These are phyloP conservation scores for Brettanomyces bruxellensis DNA, from an alignment of 805 yeast genomes.

Conservation along the genomic window DNA sequence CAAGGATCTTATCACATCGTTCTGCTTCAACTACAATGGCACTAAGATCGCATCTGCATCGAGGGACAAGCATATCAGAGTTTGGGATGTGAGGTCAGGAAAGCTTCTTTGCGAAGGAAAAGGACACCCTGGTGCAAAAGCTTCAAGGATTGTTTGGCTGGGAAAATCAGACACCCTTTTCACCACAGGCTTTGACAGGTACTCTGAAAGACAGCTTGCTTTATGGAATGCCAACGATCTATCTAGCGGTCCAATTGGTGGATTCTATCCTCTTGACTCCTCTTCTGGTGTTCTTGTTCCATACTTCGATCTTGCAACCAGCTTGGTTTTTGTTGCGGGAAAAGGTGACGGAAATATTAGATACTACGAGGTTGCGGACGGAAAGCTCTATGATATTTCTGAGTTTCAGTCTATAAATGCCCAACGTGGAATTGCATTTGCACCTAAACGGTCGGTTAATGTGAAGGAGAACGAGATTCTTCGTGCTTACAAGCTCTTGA, in stretches of 20 bases:
- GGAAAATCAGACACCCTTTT: constrained; percentile 78
- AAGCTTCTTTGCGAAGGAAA: constrained; percentile 72
- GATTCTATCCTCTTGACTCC: constrained; percentile 77
- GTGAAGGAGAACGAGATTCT: constrained; percentile 79
- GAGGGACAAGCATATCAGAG: constrained; percentile 81
- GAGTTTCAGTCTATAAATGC: constrained; percentile 86
- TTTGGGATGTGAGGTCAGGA: constrained; percentile 84
- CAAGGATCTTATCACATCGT: constrained; percentile 86
- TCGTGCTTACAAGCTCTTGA: constrained; percentile 77
- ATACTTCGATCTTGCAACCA: constrained; percentile 71
- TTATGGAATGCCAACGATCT: constrained; percentile 81
- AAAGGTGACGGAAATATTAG: constrained; percentile 98
- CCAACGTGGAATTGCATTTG: constrained; percentile 90
- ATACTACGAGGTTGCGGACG: constrained; percentile 83
- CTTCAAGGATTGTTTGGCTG: constrained; percentile 81
- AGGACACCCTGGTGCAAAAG: constrained; percentile 91
- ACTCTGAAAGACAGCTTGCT: constrained; percentile 92
- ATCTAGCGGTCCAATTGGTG: constrained; percentile 79
- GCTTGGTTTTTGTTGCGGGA: constrained; percentile 83
- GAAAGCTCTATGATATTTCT: constrained; percentile 74
- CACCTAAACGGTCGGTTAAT: constrained; percentile 77
- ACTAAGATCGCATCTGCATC: constrained; percentile 78
- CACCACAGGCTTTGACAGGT: constrained; percentile 90
- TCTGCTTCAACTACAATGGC: constrained; percentile 88
- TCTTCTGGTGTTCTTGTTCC: constrained; percentile 94